These are phyloP conservation scores for Mucor velutinosus DNA, from an alignment of 371 early-diverging fungal species.

Conservation along the genomic window DNA sequence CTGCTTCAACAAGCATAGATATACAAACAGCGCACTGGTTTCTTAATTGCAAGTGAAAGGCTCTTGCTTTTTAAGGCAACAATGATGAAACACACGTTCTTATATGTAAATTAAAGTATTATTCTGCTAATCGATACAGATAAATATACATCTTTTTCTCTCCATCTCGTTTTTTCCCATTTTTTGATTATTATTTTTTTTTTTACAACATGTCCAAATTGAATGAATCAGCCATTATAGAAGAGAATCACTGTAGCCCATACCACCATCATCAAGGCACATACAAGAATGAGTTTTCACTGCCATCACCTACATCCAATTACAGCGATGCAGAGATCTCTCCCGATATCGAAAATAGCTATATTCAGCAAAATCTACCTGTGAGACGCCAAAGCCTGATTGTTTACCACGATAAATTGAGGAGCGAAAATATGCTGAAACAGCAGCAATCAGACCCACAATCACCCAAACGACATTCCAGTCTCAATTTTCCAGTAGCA, in stretches of 20 bases:
- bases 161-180: not conserved
- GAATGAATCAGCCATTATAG: not conserved
- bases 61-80: constrained; percentile 8
- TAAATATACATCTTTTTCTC: not conserved
- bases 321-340: constrained; percentile 10
- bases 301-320: constrained; percentile 3
- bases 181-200: not conserved
- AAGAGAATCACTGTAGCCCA: not conserved
- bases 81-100: constrained; percentile 8
- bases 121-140: not conserved
- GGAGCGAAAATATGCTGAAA: not conserved
- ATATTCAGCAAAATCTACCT: constrained; percentile 45
- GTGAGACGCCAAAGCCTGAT: constrained; percentile 46
- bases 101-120: not conserved
- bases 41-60: not conserved
- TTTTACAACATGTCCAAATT: not conserved
- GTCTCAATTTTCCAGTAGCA: not conserved
- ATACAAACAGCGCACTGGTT: not conserved
- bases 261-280: not conserved
- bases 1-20: not conserved
- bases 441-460: not conserved
- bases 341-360: constrained; percentile 32
- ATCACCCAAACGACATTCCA: not conserved
- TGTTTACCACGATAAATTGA: constrained; percentile 7
- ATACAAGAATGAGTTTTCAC: constrained; percentile 4